A percentile compares a stretch with the other conserved stretches of the same genome.
Evolutionary conservation across 371 early-diverging fungal genomes (phyloP).

Genomic region (Zopfochytrium polystomum): DNA sequence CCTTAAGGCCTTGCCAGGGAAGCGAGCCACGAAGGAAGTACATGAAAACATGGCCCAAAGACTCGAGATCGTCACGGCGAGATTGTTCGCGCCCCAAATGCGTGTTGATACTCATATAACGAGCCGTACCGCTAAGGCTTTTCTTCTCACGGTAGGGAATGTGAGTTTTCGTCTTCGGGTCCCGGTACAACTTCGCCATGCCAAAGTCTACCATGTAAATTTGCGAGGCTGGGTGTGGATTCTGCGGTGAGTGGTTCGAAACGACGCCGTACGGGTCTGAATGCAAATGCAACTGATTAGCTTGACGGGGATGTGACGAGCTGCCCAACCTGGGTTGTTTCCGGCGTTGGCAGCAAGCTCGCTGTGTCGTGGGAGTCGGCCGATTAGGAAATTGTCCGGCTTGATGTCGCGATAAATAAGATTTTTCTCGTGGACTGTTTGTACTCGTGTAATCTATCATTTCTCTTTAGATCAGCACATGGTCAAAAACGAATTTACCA

Average conservation of each 20-base stretch:
- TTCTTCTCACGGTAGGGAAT: constrained; percentile 91
- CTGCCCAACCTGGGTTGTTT: constrained; percentile 13
- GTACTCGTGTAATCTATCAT: constrained; percentile 67
- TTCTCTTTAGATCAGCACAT: too few relatives aligned
- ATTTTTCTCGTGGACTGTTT: constrained; percentile 94
- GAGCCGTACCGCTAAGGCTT: constrained; percentile 91
- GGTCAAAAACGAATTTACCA: too few relatives aligned
- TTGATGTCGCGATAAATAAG: constrained; percentile 99
- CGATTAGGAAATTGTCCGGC: constrained; percentile 98
- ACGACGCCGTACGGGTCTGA: constrained; percentile 31
- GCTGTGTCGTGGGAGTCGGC: constrained; percentile 65
- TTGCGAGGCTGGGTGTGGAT: constrained; percentile 53
- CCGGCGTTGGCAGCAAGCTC: constrained; percentile 21
- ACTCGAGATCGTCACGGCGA: too few relatives aligned
- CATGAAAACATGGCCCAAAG: too few relatives aligned
- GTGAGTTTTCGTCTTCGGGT: constrained; percentile 92
- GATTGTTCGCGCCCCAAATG: too few relatives aligned
- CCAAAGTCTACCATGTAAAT: constrained; percentile 93
- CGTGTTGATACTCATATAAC: too few relatives aligned
- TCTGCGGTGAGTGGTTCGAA: constrained; percentile 46
- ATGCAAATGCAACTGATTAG: neutral
- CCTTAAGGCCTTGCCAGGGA: too few relatives aligned
- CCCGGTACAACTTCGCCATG: constrained; percentile 95
- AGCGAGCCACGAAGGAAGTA: too few relatives aligned
- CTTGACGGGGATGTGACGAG: constrained; percentile 18